Conservation (phyloP, 2,329 filamentous ascomycete genomes). For the Neofusicoccum umdonicola region DNA sequence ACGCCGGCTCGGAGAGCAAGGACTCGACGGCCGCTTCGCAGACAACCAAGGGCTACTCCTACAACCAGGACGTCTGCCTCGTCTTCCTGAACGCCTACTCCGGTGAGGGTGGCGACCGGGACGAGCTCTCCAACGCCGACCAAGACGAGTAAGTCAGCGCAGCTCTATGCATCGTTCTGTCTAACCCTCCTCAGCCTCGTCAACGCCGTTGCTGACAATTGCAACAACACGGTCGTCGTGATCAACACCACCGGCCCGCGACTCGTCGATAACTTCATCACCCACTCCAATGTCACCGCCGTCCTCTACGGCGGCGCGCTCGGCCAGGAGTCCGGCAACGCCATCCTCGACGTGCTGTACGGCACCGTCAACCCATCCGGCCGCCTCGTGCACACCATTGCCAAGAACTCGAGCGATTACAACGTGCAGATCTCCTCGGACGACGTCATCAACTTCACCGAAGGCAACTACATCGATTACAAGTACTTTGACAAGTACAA, state of each 20-base stretch:
- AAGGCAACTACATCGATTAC: constrained; percentile 48
- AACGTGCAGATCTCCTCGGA: constrained; percentile 46
- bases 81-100: constrained; percentile 64
- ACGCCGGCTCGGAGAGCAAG: not conserved
- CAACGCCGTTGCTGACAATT: constrained; percentile 42
- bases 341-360: constrained; percentile 62
- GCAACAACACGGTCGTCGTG: constrained; percentile 48
- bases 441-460: constrained; percentile 43
- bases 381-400: constrained; percentile 78
- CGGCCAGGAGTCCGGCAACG: constrained; percentile 62
- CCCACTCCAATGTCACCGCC: constrained; percentile 42
- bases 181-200: constrained; percentile 32
- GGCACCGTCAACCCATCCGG: constrained; percentile 63
- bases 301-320: constrained; percentile 45
- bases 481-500: constrained; percentile 41
- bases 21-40: not conserved
- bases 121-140: not conserved
- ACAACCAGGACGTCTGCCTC: not conserved
- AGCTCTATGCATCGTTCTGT: no score
- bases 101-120: constrained; percentile 65
- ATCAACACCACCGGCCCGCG: constrained; percentile 32
- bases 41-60: not conserved
- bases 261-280: constrained; percentile 33
- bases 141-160: constrained; percentile 68
- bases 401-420: constrained; percentile 68